Evolutionary conservation across 2,329 filamentous ascomycete genomes (phyloP).

Genomic region (Diaporthe australafricana): DNA sequence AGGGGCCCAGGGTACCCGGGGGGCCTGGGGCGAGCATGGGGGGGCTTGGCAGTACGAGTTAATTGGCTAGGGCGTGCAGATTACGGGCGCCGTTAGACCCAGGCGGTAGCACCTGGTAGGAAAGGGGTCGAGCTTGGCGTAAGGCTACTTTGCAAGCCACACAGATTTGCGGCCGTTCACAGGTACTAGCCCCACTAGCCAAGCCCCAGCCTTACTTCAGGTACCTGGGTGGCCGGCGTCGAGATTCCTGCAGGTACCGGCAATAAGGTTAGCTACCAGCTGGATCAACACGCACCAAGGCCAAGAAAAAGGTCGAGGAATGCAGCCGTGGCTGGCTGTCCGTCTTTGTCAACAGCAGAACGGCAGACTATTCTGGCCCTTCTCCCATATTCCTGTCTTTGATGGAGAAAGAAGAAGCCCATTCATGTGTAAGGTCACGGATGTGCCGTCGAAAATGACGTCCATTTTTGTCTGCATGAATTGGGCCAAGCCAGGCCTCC

Average conservation of each 20-base stretch:
- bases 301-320: not conserved
- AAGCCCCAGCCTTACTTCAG: not conserved
- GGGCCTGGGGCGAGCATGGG: not conserved
- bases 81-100: conserved; percentile 23
- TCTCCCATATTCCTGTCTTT: not conserved
- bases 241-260: conserved; percentile 32
- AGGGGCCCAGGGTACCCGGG: conserved; percentile 25
- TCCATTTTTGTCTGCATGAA: conserved; percentile 4
- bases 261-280: not conserved
- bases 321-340: conserved; percentile 4
- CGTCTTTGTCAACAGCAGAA: conserved; percentile 9
- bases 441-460: not conserved
- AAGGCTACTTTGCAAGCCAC: not conserved
- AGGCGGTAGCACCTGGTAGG: conserved; percentile 16
- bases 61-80: conserved; percentile 26
- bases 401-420: not conserved
- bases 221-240: conserved; percentile 7
- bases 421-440: not conserved
- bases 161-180: fast-evolving
- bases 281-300: conserved; percentile 1
- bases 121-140: conserved; percentile 27
- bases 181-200: not conserved
- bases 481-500: conserved; percentile 13
- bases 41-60: conserved; percentile 3
- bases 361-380: not conserved